phyloP scores from a whole-genome alignment of 441 rosid genomes.

The Populus trichocarpa region DNA sequence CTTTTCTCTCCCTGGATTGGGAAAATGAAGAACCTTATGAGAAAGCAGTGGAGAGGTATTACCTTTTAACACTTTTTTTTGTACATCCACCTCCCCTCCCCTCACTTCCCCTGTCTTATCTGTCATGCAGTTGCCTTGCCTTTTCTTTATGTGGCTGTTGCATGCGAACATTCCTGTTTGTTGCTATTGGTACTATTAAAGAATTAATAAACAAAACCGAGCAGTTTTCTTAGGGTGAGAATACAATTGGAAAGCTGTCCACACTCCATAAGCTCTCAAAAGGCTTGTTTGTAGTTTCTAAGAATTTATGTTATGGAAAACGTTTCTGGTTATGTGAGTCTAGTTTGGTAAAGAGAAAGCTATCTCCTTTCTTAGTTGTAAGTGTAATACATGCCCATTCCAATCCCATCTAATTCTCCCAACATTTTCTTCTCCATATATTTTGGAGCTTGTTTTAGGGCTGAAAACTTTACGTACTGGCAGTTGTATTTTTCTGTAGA shows the following conservation, averaged over 20 bases:
- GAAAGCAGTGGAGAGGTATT: constrained; percentile 87
- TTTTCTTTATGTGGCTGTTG: background rate
- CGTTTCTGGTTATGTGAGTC: background rate
- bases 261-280: background rate
- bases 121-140: background rate
- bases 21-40: constrained; percentile 90
- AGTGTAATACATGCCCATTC: constrained; percentile 1
- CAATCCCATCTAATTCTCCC: background rate
- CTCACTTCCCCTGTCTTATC: background rate
- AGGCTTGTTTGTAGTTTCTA: background rate
- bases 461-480: background rate
- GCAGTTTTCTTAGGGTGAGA: background rate
- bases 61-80: constrained; percentile 16
- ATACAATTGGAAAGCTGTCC: background rate
- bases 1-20: constrained; percentile 93
- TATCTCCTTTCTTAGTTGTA: background rate
- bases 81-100: background rate
- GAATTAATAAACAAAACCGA: background rate
- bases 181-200: background rate
- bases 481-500: background rate
- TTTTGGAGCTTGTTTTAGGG: background rate
- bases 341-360: background rate
- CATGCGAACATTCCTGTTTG: constrained; percentile 1
- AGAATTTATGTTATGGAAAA: background rate
- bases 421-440: background rate